A percentile compares a stretch with the other conserved stretches of the same genome.
Evolutionary conservation across 2,329 filamentous ascomycete species (phyloP).

Genomic region (Fusarium abutilonis): DNA sequence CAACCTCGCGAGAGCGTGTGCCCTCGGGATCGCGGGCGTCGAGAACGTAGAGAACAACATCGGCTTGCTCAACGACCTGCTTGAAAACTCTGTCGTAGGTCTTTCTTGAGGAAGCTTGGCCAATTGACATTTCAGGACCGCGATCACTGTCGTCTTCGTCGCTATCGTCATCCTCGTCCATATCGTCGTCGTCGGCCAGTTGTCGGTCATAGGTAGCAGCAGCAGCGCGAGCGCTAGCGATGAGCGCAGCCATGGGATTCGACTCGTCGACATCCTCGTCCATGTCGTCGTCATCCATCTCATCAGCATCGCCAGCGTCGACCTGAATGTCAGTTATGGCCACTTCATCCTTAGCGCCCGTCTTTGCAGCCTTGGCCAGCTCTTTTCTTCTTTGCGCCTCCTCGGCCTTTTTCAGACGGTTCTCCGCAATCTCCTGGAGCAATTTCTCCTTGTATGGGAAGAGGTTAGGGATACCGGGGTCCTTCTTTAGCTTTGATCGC

Average conservation of each 20-base stretch:
- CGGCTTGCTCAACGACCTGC: slow-evolving; percentile 86
- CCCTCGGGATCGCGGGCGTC: slow-evolving; percentile 92
- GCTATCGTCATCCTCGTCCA: slow-evolving; percentile 58
- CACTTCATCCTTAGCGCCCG: slow-evolving; percentile 59
- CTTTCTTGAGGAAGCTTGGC: slow-evolving; percentile 74
- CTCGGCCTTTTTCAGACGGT: slow-evolving; percentile 80
- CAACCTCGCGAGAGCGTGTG: slow-evolving; percentile 88
- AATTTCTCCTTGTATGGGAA: slow-evolving; percentile 98
- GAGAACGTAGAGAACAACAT: slow-evolving; percentile 92
- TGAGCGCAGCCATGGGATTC: slow-evolving; percentile 91
- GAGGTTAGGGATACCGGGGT: slow-evolving; percentile 95
- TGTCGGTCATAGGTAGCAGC: slow-evolving; percentile 79
- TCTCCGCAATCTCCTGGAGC: slow-evolving; percentile 93
- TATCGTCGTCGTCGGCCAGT: slow-evolving; percentile 67
- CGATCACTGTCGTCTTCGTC: slow-evolving; percentile 64
- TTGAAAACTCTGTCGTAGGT: slow-evolving; percentile 98
- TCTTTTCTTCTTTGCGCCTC: slow-evolving; percentile 77
- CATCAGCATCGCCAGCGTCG: slow-evolving; percentile 60
- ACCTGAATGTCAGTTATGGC: slow-evolving; percentile 58
- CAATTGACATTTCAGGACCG: slow-evolving; percentile 61
- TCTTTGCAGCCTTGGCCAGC: slow-evolving; percentile 73
- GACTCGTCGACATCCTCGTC: slow-evolving; percentile 72
- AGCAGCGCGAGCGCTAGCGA: slow-evolving; percentile 83
- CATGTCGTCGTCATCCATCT: slow-evolving; percentile 61
- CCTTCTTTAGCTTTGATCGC: slow-evolving; percentile 94